Conservation (phyloP, 1,139 yeast species). For the Kodamaea alishanica region DNA sequence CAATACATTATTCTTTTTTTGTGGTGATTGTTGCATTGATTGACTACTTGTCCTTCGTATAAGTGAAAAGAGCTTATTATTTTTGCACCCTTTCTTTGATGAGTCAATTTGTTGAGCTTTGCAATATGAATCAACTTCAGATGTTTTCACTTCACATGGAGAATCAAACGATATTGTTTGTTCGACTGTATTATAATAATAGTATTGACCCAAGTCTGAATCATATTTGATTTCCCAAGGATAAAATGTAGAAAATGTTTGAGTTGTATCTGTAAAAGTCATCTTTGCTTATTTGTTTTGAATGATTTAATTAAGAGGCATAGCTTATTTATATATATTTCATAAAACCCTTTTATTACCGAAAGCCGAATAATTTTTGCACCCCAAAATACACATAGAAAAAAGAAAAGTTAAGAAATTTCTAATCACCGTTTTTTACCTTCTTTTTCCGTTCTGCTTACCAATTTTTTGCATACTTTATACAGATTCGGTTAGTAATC, state of each 20-base stretch:
- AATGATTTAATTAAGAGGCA: neutral
- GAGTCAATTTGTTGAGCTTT: neutral
- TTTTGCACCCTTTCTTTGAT: constrained; percentile 1
- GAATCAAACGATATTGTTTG: constrained; percentile 36
- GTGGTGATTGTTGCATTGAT: neutral
- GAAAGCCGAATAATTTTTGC: too few relatives aligned
- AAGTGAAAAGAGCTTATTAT: constrained; percentile 9
- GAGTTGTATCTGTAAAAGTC: neutral
- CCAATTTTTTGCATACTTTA: too few relatives aligned
- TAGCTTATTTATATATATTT: neutral
- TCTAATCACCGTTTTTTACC: too few relatives aligned
- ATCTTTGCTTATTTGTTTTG: neutral
- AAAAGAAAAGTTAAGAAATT: too few relatives aligned
- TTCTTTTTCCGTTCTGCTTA: too few relatives aligned
- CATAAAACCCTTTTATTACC: neutral
- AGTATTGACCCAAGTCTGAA: constrained; percentile 32
- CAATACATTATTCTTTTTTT: constrained; percentile 12
- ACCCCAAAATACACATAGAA: too few relatives aligned
- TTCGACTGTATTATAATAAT: constrained; percentile 32
- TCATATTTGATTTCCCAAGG: constrained; percentile 28
- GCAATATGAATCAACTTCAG: constrained; percentile 1
- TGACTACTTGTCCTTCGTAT: neutral
- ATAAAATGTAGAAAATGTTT: neutral
- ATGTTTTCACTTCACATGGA: constrained; percentile 38
- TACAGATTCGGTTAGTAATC: too few relatives aligned